Conservation (phyloP, 768 basidiomycete genomes). For the Hygrocybe coccinea region DNA sequence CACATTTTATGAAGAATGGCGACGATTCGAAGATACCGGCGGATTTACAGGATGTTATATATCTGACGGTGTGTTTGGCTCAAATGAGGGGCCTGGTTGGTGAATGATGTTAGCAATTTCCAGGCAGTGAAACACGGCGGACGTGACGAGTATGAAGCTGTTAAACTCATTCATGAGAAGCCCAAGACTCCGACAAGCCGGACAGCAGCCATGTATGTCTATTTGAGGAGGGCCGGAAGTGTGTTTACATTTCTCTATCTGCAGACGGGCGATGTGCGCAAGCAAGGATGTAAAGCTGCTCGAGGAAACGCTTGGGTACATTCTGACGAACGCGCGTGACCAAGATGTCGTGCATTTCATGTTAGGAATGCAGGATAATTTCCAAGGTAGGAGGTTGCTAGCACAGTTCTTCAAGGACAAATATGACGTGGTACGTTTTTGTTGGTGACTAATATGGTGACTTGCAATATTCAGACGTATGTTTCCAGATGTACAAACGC, state of each 20-base stretch:
- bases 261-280: constrained; percentile 61
- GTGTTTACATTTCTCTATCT: constrained; percentile 8
- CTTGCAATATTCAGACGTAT: neutral
- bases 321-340: constrained; percentile 48
- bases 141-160: constrained; percentile 64
- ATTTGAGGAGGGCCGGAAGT: neutral
- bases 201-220: constrained; percentile 60
- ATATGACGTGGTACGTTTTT: constrained; percentile 51
- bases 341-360: constrained; percentile 67
- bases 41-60: constrained; percentile 64
- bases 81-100: neutral
- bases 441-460: neutral
- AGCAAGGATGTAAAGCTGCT: constrained; percentile 54
- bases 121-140: constrained; percentile 76
- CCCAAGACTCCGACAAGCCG: constrained; percentile 70
- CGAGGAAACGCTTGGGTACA: constrained; percentile 57
- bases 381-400: constrained; percentile 47
- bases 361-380: constrained; percentile 52
- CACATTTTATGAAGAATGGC: constrained; percentile 59
- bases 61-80: constrained; percentile 41
- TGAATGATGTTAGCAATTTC: neutral
- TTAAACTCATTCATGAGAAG: constrained; percentile 63
- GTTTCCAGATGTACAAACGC: constrained; percentile 52
- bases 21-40: constrained; percentile 76
- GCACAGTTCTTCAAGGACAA: constrained; percentile 64